Evolutionary conservation across 176 grass and related monocot genomes (phyloP), one percentile per base, ranked within the genome.

Genomic region (Eragrostis nindensis): DNA sequence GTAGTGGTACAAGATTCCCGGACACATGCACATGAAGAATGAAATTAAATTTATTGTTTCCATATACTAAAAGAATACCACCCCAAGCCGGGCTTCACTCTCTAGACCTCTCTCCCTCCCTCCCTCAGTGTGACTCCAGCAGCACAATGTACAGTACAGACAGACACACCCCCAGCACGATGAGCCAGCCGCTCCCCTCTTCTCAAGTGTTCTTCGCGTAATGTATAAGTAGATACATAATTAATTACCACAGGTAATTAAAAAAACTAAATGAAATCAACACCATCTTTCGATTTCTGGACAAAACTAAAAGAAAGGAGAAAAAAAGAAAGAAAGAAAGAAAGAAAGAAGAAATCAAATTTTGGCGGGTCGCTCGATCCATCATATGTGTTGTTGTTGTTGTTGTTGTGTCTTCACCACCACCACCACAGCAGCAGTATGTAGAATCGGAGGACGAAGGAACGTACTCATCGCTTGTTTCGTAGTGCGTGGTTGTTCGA

Each of bases 161-260:
- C 72, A 71, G 49, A 71, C 70, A 80, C 50, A 68, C 66, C 80
- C 5, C 14, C 47, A 41, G 53, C n/a, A 50, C 21, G 25, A 66
- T 32, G 16, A 47, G 11, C n/a, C n/a, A n/a, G n/a, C 57, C 47
- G 42, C 42, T 65, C 44, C n/a, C n/a, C n/a, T n/a, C n/a, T n/a
- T n/a, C 42, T 53, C 70, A 42, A 67, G 45, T 83, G 44, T 25
- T 75, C 26, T 62, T 81, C 9, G 77, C 73, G 78, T 81, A 77
- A 83, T 66, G 77, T 85, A 85, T 85, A 89, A 48, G 80, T 89
- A 82, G 66, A 75, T 89, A 82, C 87, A 89, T 85, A 49, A 77
- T 77, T 89, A 89, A 89, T 89, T 86, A 89, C 87, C 87, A 82
- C 72, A 57, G 83, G 78, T 89, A 89, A 89, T 85, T 89, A 81